Percentiles rank a stretch among this genome's conserved stretches.
These are phyloP conservation scores for Seiridium unicorne DNA, from an alignment of 2,329 filamentous ascomycete species.

Conservation along the genomic window DNA sequence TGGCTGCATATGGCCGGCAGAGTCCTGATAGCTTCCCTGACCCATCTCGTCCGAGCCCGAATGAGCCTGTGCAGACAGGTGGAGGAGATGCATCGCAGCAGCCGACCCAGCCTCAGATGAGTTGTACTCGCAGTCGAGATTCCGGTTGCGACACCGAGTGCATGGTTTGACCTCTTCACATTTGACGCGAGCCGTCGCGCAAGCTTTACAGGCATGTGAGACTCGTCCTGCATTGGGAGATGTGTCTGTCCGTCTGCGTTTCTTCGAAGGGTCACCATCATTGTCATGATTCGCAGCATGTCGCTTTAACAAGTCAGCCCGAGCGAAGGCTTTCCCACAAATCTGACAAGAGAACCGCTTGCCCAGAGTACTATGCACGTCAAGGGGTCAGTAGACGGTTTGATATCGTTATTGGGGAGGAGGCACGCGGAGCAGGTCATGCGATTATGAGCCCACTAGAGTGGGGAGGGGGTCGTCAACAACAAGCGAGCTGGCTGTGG, in stretches of 20 bases:
- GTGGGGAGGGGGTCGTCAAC: too few relatives aligned
- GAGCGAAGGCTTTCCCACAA: conserved; percentile 52
- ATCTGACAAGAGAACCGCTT: conserved; percentile 32
- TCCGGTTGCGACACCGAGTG: conserved; percentile 46
- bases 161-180: conserved; percentile 56
- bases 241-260: conserved; percentile 42
- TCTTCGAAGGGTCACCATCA: conserved; percentile 42
- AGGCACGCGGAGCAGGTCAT: not conserved
- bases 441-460: not conserved
- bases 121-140: conserved; percentile 42
- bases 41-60: not conserved
- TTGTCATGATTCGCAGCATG: conserved; percentile 52
- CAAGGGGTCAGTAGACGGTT: not conserved
- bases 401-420: not conserved
- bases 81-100: conserved; percentile 41
- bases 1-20: conserved; percentile 14
- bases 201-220: conserved; percentile 50
- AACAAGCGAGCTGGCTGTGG: not conserved
- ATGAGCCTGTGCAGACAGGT: conserved; percentile 37
- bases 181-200: conserved; percentile 51
- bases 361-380: conserved; percentile 14
- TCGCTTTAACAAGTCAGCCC: conserved; percentile 52
- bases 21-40: conserved; percentile 11
- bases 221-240: conserved; percentile 47
- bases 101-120: conserved; percentile 36